phyloP scores from a whole-genome alignment of 768 basidiomycete species.

The Obba rivulosa region DNA sequence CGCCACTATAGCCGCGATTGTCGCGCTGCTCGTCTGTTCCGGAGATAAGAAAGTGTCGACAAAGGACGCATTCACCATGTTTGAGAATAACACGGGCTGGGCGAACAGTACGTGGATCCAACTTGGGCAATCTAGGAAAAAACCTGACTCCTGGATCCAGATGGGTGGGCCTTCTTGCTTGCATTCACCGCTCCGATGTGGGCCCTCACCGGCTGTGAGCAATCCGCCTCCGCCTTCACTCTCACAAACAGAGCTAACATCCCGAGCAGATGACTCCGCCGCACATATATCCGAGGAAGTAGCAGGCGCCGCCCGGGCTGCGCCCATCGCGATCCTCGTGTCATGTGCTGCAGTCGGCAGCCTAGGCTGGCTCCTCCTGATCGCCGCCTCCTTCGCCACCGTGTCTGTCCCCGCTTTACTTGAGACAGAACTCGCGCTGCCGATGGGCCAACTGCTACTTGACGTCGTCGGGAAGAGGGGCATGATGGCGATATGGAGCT shows the following conservation, averaged over 20 bases:
- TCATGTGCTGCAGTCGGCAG: constrained; percentile 53
- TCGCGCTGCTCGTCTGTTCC: constrained; percentile 52
- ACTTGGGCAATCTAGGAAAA: too few species aligned
- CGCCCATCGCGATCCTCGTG: constrained; percentile 64
- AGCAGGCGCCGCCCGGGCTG: constrained; percentile 54
- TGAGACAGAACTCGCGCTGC: constrained; percentile 45
- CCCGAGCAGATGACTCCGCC: constrained; percentile 61
- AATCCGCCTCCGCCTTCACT: not conserved
- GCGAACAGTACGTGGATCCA: constrained; percentile 37
- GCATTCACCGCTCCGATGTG: constrained; percentile 75
- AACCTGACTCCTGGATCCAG: constrained; percentile 26
- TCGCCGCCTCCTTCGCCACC: constrained; percentile 60
- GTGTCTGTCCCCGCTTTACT: constrained; percentile 48
- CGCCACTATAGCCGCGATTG: constrained; percentile 57
- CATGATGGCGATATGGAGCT: constrained; percentile 68
- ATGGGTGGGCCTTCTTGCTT: constrained; percentile 68
- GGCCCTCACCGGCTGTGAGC: constrained; percentile 70
- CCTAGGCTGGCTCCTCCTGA: constrained; percentile 58
- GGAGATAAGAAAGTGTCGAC: constrained; percentile 53
- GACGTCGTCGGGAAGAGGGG: constrained; percentile 60
- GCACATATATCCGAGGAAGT: constrained; percentile 75
- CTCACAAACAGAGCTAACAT: not conserved
- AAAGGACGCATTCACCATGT: constrained; percentile 58
- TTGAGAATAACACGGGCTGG: constrained; percentile 71
- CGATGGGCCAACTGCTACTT: constrained; percentile 67